Evolutionary conservation across 164 flowering plant species (phyloP).

Genomic region (Macadamia tetraphylla): DNA sequence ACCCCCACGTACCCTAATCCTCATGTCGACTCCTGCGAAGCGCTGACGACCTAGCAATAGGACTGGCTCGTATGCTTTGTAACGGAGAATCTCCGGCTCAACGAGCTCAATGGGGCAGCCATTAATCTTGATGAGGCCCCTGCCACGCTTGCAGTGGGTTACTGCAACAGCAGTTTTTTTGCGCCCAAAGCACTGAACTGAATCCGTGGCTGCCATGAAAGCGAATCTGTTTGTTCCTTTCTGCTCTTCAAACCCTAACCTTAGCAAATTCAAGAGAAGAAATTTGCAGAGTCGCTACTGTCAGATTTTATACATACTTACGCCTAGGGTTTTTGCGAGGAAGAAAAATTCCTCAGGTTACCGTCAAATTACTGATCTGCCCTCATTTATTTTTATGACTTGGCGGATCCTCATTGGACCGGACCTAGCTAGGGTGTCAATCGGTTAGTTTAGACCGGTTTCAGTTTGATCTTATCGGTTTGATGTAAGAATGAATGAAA

Average conservation of each 20-base stretch:
- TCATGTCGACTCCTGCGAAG: conserved; percentile 20
- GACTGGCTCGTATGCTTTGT: conserved; percentile 16
- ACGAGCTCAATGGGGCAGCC: conserved; percentile 18
- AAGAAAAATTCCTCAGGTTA: too few species aligned
- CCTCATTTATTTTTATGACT: too few species aligned
- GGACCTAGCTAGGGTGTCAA: too few species aligned
- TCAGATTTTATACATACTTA: too few species aligned
- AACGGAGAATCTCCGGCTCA: conserved; percentile 21
- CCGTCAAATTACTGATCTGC: too few species aligned
- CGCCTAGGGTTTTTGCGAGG: too few species aligned
- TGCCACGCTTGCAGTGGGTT: conserved; percentile 16
- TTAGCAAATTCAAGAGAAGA: too few species aligned
- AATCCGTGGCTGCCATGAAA: conserved; percentile 6
- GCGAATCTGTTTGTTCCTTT: not conserved
- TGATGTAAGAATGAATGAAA: too few species aligned
- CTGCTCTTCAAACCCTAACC: conserved; percentile 6
- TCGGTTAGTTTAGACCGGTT: too few species aligned
- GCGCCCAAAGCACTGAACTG: conserved; percentile 21
- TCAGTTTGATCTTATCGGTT: too few species aligned
- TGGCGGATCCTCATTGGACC: too few species aligned
- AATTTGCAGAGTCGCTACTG: too few species aligned
- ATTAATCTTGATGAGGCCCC: conserved; percentile 19
- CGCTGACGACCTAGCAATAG: conserved; percentile 16
- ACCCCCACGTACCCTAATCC: conserved; percentile 24
- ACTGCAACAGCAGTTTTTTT: conserved; percentile 20